A percentile compares a stretch with the other conserved stretches of the same genome.
phyloP scores from a whole-genome alignment of 2,329 filamentous ascomycete species.

The Penicillium sp. region DNA sequence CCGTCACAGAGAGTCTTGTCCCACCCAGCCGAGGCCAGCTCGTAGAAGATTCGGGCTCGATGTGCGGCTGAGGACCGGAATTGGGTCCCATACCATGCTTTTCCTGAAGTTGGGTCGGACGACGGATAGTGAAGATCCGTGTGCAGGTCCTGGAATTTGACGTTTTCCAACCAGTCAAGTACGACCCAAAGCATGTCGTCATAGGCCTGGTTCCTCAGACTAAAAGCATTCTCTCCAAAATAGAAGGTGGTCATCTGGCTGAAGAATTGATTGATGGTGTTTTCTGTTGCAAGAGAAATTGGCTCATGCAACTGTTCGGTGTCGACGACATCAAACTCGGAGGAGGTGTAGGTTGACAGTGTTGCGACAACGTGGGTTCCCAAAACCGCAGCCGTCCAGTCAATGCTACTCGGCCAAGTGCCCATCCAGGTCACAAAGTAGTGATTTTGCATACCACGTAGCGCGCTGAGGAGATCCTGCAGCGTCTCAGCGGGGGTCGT shows the following conservation, averaged over 20 bases:
- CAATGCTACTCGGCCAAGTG: constrained; percentile 83
- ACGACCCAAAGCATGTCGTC: constrained; percentile 98
- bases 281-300: constrained; percentile 62
- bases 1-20: constrained; percentile 79
- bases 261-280: constrained; percentile 83
- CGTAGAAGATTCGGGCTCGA: constrained; percentile 83
- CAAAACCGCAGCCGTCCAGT: constrained; percentile 90
- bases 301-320: constrained; percentile 21
- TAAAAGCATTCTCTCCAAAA: constrained; percentile 81
- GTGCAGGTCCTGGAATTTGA: constrained; percentile 76
- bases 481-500: constrained; percentile 32
- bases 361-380: constrained; percentile 78
- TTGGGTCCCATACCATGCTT: constrained; percentile 73
- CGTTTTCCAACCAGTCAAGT: constrained; percentile 82
- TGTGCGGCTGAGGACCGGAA: constrained; percentile 80
- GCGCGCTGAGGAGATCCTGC: constrained; percentile 60
- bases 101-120: constrained; percentile 24
- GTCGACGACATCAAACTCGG: constrained; percentile 52
- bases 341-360: constrained; percentile 68
- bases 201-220: constrained; percentile 76
- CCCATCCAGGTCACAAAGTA: constrained; percentile 80
- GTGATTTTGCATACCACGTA: constrained; percentile 74
- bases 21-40: constrained; percentile 78
- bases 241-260: constrained; percentile 77
- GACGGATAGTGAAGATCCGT: constrained; percentile 62